Percentiles rank a stretch among this genome's conserved stretches.
These are phyloP conservation scores for Coniochaeta sp. DNA, from an alignment of 2,329 filamentous ascomycete species.

Conservation along the genomic window DNA sequence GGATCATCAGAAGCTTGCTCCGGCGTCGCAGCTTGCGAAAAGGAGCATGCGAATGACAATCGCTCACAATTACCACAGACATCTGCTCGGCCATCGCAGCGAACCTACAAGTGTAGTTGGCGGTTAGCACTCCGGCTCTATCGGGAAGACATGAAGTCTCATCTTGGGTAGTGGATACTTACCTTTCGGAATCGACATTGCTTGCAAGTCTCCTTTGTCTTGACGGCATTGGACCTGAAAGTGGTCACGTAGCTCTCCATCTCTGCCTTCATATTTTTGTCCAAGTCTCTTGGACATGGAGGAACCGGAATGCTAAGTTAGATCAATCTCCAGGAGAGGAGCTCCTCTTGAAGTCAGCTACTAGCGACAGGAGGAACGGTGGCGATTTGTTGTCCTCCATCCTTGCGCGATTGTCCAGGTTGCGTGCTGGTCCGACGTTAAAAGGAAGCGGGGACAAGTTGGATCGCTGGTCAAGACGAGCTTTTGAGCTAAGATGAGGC, in stretches of 20 bases:
- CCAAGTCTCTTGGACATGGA: not conserved
- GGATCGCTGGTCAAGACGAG: constrained; percentile 3
- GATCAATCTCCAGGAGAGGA: not conserved
- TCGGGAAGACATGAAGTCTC: not conserved
- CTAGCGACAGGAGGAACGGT: not conserved
- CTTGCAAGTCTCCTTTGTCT: constrained; percentile 15
- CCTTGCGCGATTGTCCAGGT: not conserved
- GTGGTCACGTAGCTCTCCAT: constrained; percentile 9
- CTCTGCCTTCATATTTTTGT: not conserved
- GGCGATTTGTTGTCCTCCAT: constrained; percentile 1
- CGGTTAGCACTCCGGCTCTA: not conserved
- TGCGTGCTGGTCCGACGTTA: not conserved
- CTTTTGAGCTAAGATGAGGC: constrained; percentile 5
- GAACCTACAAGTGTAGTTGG: constrained; percentile 10
- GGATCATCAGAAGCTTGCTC: constrained; percentile 14
- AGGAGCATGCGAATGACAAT: constrained; percentile 25
- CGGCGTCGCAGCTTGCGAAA: constrained; percentile 17
- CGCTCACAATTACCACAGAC: constrained; percentile 26
- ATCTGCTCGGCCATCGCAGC: constrained; percentile 22
- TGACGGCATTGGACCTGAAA: constrained; percentile 9
- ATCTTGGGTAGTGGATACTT: too few relatives aligned
- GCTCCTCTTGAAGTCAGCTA: constrained; percentile 1
- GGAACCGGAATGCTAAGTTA: not conserved
- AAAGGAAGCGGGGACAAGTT: not conserved
- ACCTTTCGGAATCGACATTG: constrained; percentile 17